These are phyloP conservation scores for Puccinellia tenuiflora DNA, from an alignment of 176 grass and related monocot species.

Conservation along the genomic window DNA sequence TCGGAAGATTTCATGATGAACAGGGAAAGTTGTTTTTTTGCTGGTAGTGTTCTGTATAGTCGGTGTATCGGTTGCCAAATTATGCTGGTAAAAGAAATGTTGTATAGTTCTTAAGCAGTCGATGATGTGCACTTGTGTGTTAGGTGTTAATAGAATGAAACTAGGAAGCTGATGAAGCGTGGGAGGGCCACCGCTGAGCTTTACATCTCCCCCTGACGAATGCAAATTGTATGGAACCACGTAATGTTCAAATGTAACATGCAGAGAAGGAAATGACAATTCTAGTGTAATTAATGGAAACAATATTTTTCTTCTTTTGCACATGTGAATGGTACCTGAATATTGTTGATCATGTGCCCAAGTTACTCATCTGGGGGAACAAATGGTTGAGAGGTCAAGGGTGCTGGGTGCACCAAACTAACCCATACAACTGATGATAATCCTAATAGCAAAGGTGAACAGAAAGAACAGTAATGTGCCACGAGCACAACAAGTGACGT, in stretches of 20 bases:
- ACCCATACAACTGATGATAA: neutral
- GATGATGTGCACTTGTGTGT: neutral
- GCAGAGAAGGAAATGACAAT: neutral
- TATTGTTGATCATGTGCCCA: neutral
- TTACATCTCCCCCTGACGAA: no score
- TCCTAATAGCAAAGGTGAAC: neutral
- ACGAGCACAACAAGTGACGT: neutral
- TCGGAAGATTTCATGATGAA: neutral
- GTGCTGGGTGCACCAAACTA: neutral
- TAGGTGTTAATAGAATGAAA: neutral
- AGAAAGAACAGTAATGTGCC: neutral
- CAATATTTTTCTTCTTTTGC: neutral
- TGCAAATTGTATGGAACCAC: neutral
- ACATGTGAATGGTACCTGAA: neutral
- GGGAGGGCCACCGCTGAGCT: neutral
- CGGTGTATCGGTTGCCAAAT: neutral
- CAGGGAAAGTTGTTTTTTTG: no score
- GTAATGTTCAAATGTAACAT: neutral
- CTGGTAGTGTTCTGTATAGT: neutral
- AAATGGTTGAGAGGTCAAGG: neutral
- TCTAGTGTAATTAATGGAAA: neutral
- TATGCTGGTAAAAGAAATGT: neutral
- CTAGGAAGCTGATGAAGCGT: neutral
- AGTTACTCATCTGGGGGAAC: neutral
- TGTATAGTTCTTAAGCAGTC: neutral